Evolutionary conservation across 495 filamentous ascomycete species (phyloP).

Genomic region (Annulohypoxylon moriforme): DNA sequence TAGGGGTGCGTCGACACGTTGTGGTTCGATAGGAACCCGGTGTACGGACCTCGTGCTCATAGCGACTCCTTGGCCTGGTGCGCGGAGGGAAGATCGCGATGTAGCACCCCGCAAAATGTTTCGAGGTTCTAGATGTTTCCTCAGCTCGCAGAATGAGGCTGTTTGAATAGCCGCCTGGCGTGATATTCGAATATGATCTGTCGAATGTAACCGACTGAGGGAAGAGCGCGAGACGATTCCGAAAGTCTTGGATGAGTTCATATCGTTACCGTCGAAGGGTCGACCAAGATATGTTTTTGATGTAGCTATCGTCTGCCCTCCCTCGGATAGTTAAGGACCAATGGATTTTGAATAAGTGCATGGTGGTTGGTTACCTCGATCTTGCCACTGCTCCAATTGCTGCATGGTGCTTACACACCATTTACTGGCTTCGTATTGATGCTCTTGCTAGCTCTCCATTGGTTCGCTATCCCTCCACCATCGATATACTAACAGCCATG

Average conservation of each 20-base stretch:
- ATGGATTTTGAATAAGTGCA: constrained; percentile 7
- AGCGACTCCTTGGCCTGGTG: constrained; percentile 1
- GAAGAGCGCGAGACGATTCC: not conserved
- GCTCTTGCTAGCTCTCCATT: not conserved
- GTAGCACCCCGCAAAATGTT: not conserved
- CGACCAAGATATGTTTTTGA: not conserved
- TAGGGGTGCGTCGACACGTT: constrained; percentile 62
- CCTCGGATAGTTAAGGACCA: not conserved
- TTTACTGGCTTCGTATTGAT: constrained; percentile 13
- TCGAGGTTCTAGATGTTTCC: not conserved
- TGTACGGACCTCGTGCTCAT: constrained; percentile 20
- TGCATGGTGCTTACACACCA: constrained; percentile 34
- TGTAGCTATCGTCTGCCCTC: not conserved
- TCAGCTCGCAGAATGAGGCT: constrained; percentile 7
- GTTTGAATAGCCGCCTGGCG: not conserved
- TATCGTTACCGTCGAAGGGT: not conserved
- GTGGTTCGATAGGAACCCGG: constrained; percentile 44
- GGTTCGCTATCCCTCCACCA: not conserved
- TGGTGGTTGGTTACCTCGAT: constrained; percentile 20
- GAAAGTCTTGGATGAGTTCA: constrained; percentile 19
- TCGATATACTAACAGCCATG: not conserved
- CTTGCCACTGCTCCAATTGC: constrained; percentile 10
- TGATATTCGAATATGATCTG: not conserved
- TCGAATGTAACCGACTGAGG: not conserved
- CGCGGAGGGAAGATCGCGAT: not conserved